Conservation (phyloP, 257 asterid species). For the Verbena officinalis region DNA sequence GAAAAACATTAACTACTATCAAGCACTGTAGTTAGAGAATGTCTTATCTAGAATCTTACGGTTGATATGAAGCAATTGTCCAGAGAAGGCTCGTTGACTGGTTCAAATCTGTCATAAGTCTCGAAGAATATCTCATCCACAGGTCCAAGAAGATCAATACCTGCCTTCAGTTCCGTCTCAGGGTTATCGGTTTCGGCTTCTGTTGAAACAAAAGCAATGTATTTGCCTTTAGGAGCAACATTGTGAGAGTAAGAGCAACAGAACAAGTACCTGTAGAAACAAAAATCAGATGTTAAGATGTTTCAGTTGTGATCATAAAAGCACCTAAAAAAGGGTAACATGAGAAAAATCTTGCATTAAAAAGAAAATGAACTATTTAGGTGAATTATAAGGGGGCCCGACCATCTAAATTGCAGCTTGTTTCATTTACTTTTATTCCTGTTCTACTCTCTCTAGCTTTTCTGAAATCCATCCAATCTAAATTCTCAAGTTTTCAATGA, state of each 20-base stretch:
- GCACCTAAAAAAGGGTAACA: not conserved
- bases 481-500: not conserved
- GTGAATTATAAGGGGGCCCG: not conserved
- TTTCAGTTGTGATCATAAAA: conserved; percentile 16
- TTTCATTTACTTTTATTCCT: not conserved
- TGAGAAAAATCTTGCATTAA: not conserved
- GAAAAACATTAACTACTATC: conserved; percentile 2
- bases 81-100: conserved; percentile 77
- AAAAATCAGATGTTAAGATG: conserved; percentile 25
- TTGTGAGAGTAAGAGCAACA: conserved; percentile 97
- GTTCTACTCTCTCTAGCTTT: not conserved
- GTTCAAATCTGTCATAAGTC: conserved; percentile 84
- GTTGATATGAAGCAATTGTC: conserved; percentile 95
- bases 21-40: conserved; percentile 14
- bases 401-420: conserved; percentile 11
- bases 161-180: conserved; percentile 83
- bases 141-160: conserved; percentile 90
- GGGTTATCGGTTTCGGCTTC: conserved; percentile 95
- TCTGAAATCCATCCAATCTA: not conserved
- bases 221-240: conserved; percentile 97
- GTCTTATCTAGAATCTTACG: conserved; percentile 49
- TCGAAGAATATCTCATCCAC: conserved; percentile 96
- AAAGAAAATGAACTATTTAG: not conserved
- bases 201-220: conserved; percentile 90
- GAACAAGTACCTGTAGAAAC: conserved; percentile 72